Percentiles rank a stretch among this genome's conserved stretches.
Conservation (phyloP, 345 rosid genomes). For the Salix brachista region DNA sequence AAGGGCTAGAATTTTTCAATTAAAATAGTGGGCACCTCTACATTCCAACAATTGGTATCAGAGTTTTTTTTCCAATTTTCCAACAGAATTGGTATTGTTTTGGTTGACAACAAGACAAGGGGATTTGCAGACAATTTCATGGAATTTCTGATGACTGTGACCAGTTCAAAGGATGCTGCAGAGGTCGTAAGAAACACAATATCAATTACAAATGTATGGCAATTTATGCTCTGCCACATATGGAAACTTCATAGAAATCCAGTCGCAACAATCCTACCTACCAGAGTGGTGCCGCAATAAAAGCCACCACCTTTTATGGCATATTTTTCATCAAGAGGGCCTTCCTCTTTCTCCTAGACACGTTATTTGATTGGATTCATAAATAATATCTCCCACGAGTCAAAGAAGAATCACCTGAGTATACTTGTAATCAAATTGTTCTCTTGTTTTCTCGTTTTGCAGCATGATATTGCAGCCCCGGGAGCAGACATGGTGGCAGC, state of each 20-base stretch:
- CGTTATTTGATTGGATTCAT: neutral
- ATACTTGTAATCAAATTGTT: neutral
- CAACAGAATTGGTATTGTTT: constrained; percentile 49
- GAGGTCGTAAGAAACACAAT: constrained; percentile 37
- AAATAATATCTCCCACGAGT: neutral
- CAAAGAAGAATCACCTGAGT: neutral
- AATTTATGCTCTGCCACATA: neutral
- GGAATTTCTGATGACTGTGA: constrained; percentile 42
- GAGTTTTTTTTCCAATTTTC: too few relatives aligned
- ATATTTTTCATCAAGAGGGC: constrained; percentile 79
- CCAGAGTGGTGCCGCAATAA: constrained; percentile 38
- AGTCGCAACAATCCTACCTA: constrained; percentile 62
- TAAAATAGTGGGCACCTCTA: too few relatives aligned
- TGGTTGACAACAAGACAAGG: constrained; percentile 43
- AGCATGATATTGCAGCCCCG: constrained; percentile 86
- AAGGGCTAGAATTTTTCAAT: too few relatives aligned
- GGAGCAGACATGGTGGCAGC: constrained; percentile 67
- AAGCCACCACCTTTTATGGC: constrained; percentile 67
- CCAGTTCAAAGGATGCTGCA: constrained; percentile 49
- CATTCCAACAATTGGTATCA: too few relatives aligned
- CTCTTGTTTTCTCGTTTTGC: constrained; percentile 5
- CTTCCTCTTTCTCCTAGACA: constrained; percentile 29
- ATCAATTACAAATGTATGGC: neutral
- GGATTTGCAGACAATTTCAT: constrained; percentile 40
- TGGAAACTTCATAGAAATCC: constrained; percentile 43